Percentiles rank a stretch among this genome's conserved stretches.
phyloP scores from a whole-genome alignment of 805 yeast species.

The Pichia sporocuriosa region DNA sequence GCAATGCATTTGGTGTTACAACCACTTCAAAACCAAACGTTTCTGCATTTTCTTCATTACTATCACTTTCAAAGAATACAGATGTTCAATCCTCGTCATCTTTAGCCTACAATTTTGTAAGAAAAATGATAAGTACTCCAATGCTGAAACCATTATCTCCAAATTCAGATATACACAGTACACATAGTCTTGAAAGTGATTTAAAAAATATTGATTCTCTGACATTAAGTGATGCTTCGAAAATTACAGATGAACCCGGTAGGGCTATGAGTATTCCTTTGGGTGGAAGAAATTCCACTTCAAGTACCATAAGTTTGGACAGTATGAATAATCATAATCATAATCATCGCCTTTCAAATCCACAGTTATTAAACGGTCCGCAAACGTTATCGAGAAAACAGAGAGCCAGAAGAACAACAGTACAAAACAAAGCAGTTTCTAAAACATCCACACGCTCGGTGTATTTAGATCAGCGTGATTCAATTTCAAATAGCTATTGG shows the following conservation, averaged over 20 bases:
- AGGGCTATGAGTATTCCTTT: neutral
- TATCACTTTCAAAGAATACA: slow-evolving; percentile 28
- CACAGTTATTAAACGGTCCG: neutral
- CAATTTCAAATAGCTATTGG: slow-evolving; percentile 39
- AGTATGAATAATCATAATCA: too few species aligned
- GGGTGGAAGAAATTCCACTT: neutral
- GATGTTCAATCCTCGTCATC: slow-evolving; percentile 16
- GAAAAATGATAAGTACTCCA: slow-evolving; percentile 29
- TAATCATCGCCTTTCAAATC: too few species aligned
- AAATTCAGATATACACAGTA: neutral
- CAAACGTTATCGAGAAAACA: too few species aligned
- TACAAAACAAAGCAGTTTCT: slow-evolving; percentile 1
- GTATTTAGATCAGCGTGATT: slow-evolving; percentile 7
- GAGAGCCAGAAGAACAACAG: neutral
- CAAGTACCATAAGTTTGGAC: too few species aligned
- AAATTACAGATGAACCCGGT: neutral
- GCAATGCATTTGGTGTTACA: slow-evolving; percentile 31
- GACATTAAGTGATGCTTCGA: neutral
- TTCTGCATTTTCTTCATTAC: slow-evolving; percentile 34
- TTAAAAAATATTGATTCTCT: neutral
- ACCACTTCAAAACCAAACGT: slow-evolving; percentile 31
- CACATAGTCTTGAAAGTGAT: neutral
- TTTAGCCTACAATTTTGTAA: slow-evolving; percentile 27
- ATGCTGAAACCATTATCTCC: slow-evolving; percentile 19
- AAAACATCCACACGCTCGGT: neutral